Conservation (phyloP, 1,284 basidiomycete genomes). For the Agaricales sp. region DNA sequence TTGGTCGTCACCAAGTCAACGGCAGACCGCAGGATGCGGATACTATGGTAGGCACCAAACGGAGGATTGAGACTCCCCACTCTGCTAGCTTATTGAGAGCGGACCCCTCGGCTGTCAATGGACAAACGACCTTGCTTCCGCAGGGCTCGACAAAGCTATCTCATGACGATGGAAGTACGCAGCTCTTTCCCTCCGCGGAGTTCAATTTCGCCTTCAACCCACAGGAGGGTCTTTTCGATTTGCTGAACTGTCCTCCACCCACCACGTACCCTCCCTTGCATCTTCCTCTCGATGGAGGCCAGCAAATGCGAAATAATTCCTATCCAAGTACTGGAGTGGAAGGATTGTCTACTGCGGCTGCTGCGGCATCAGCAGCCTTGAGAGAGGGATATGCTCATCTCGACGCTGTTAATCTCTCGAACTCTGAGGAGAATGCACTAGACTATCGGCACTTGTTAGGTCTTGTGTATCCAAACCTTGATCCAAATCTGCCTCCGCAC, state of each 20-base stretch:
- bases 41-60: conserved; percentile 55
- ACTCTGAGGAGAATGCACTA: conserved; percentile 39
- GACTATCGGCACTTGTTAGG: conserved; percentile 57
- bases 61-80: conserved; percentile 66
- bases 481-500: conserved; percentile 28
- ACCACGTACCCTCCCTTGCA: background rate
- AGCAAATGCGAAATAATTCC: conserved; percentile 20
- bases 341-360: conserved; percentile 53
- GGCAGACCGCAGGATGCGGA: conserved; percentile 59
- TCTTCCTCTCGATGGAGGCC: background rate
- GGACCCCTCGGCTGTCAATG: conserved; percentile 55
- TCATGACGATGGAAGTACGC: conserved; percentile 25
- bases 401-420: conserved; percentile 38
- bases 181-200: conserved; percentile 60
- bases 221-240: conserved; percentile 64
- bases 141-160: conserved; percentile 15
- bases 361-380: conserved; percentile 52
- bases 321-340: conserved; percentile 28
- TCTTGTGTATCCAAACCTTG: conserved; percentile 46
- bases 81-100: conserved; percentile 66
- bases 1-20: conserved; percentile 70
- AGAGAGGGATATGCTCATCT: conserved; percentile 59
- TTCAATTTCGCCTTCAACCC: conserved; percentile 72
- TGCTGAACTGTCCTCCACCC: conserved; percentile 10
- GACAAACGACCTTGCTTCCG: conserved; percentile 16